phyloP scores from a whole-genome alignment of 2,329 filamentous ascomycete species.

The Arthrobotrys megalospora region DNA sequence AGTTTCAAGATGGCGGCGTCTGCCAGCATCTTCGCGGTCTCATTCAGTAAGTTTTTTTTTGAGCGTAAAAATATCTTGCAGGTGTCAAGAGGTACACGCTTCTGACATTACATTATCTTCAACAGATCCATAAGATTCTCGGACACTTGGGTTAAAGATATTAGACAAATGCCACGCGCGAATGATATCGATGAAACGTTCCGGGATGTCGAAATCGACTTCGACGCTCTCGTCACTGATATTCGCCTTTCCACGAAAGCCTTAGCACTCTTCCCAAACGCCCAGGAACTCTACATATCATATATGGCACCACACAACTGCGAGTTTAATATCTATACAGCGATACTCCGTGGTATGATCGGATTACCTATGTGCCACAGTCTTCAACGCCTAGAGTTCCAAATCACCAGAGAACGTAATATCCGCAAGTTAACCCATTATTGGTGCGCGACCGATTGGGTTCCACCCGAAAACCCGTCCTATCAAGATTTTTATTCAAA shows the following conservation, averaged over 20 bases:
- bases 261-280: not conserved
- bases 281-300: slow-evolving; percentile 13
- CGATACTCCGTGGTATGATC: slow-evolving; percentile 10
- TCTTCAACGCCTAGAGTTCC: slow-evolving; percentile 12
- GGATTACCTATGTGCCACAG: slow-evolving; percentile 4
- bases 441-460: slow-evolving; percentile 15
- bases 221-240: slow-evolving; percentile 1
- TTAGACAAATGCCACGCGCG: slow-evolving; percentile 18
- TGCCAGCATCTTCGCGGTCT: slow-evolving; percentile 20
- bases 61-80: not conserved
- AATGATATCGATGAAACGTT: slow-evolving; percentile 16
- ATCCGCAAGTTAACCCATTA: slow-evolving; percentile 10
- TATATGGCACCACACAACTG: slow-evolving; percentile 12
- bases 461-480: slow-evolving; percentile 3
- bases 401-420: slow-evolving; percentile 6
- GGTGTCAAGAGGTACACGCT: not conserved
- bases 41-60: not conserved
- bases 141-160: slow-evolving; percentile 6
- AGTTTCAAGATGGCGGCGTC: slow-evolving; percentile 3
- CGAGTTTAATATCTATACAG: slow-evolving; percentile 25
- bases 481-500: slow-evolving; percentile 12
- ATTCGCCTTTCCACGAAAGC: not conserved
- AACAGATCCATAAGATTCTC: not conserved
- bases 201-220: slow-evolving; percentile 13
- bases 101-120: not conserved